Conservation (phyloP, 306 rosid species). For the Vicia sativa region DNA sequence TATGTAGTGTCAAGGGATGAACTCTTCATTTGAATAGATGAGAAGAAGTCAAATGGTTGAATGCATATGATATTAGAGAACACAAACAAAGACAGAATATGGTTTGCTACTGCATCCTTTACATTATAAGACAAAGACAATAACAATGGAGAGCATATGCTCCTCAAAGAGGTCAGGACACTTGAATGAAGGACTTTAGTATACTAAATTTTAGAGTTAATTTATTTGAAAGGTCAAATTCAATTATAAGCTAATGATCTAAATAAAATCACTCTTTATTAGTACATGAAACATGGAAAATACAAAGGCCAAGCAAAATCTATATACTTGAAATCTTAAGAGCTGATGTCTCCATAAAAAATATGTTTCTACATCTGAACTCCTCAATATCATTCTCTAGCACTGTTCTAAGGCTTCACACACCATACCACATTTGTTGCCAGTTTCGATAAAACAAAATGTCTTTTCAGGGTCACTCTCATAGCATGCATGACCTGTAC, state of each 20-base stretch:
- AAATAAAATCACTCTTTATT: background rate
- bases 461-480: background rate
- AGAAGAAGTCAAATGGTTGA: no score
- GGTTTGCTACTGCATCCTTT: no score
- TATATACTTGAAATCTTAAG: background rate
- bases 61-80: no score
- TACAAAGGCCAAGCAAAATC: background rate
- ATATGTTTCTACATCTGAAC: background rate
- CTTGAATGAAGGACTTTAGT: no score
- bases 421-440: background rate
- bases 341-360: background rate
- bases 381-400: background rate
- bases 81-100: no score
- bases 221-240: background rate
- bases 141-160: no score
- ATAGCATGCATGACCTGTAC: background rate
- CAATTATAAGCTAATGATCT: background rate
- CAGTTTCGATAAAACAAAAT: no score
- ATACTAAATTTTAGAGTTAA: no score
- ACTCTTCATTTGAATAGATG: no score
- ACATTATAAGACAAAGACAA: no score
- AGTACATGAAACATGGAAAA: background rate
- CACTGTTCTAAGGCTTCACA: background rate
- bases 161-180: no score
- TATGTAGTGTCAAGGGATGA: no score